Evolutionary conservation across 768 basidiomycete genomes (phyloP), one percentile per base, ranked within the genome.

Genomic region (Russula emetica): DNA sequence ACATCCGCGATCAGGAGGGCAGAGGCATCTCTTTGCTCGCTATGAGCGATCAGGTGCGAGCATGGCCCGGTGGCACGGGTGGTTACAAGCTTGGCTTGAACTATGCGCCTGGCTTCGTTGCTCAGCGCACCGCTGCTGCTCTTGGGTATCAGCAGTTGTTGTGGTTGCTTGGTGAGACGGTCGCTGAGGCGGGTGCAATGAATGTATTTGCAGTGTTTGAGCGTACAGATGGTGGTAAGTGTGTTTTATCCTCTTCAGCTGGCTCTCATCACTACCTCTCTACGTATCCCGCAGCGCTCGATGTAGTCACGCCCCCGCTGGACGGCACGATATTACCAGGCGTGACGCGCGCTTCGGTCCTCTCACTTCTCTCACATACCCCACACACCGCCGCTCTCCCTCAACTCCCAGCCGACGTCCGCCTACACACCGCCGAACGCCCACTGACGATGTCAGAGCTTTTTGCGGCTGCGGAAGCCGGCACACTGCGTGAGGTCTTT

Each of bases 291-390:
- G 42, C 69, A 90, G 87, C 78, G n/a, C 73, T 84, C 63, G 93
- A 98, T 72, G 80, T 97, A 58, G 79, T 92, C 66, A 97, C 96
- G 1, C 91, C 95, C 2, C 89, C 92, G 16, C 77, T 97, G 64
- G 92, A 90, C 72, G 94, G 94, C 55, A 88, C 92, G 75, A 92
- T 98, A 70, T 83, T 98, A 2, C 94, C 94, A 2, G 93, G 95
- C 51, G 85, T 98, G 28, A 97, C 94, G 8, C 86, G 95, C 66
- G 88, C 90, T 70, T 94, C 92, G 88, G 85, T 91, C 49, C 82
- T 97, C 44, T 70, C 79, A 0, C 85, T 98, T 50, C 82, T 84
- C 5, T 76, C 83, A 18, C 85, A 84, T 10, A 90, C 92, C 67
- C 76, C 78, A 0, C 80, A 65, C 16, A 74, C 49, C 26, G 8